A percentile compares a stretch with the other conserved stretches of the same genome.
phyloP scores from a whole-genome alignment of 202 grass and related monocot species.

The Miscanthus sacchariflorus region DNA sequence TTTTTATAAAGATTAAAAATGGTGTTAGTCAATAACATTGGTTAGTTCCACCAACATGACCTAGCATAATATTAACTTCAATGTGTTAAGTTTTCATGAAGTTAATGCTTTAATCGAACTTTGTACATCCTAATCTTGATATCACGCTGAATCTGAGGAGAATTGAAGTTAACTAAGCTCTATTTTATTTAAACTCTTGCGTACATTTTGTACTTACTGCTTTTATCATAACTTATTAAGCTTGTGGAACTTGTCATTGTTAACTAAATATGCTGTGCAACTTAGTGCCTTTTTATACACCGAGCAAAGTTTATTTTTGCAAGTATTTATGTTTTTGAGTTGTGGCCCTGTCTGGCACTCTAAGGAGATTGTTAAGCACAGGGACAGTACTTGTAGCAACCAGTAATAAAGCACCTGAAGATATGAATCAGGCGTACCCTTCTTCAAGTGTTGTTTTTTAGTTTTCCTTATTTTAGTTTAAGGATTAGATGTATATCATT shows the following conservation, averaged over 20 bases:
- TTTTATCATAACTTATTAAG: conserved; percentile 10
- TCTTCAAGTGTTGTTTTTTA: neutral
- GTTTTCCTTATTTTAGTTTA: conserved; percentile 10
- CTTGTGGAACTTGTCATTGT: neutral
- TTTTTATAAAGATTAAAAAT: neutral
- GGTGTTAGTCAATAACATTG: conserved; percentile 3
- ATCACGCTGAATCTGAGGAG: neutral
- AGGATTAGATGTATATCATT: conserved; percentile 14
- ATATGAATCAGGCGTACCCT: conserved; percentile 81
- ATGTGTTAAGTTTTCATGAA: conserved; percentile 13
- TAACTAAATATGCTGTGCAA: conserved; percentile 7
- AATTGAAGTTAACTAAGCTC: neutral
- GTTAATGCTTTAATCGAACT: neutral
- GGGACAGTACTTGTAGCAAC: conserved; percentile 88
- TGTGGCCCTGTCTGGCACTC: conserved; percentile 83
- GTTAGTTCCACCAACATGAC: neutral
- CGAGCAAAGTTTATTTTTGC: conserved; percentile 36
- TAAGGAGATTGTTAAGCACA: conserved; percentile 79
- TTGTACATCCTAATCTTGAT: conserved; percentile 9
- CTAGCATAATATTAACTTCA: conserved; percentile 23
- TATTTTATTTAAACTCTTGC: neutral
- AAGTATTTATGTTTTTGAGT: conserved; percentile 93
- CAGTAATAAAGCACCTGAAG: conserved; percentile 84
- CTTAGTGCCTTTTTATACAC: neutral
- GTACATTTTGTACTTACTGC: conserved; percentile 2